phyloP scores from a whole-genome alignment of 441 rosid species.

The Rhodomyrtus psidioides region DNA sequence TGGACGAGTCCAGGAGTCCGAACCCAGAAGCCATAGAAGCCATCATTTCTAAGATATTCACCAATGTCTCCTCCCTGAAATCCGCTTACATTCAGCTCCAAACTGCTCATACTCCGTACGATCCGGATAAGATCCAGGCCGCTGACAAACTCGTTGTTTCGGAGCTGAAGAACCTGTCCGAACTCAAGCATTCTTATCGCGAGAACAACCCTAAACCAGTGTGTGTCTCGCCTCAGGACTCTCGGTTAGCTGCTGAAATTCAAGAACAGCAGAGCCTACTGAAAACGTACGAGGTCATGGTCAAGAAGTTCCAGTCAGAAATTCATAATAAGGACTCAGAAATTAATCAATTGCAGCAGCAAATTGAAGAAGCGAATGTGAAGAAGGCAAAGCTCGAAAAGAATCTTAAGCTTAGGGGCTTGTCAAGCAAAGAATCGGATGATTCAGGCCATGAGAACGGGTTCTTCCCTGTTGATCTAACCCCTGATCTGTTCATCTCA shows the following conservation, averaged over 20 bases:
- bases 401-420: constrained; percentile 87
- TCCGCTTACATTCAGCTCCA: constrained; percentile 93
- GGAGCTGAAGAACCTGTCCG: constrained; percentile 79
- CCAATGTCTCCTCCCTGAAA: constrained; percentile 81
- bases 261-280: constrained; percentile 94
- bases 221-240: constrained; percentile 79
- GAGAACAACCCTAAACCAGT: constrained; percentile 80
- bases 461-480: constrained; percentile 51
- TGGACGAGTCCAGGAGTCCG: constrained; percentile 81
- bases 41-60: constrained; percentile 66
- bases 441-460: constrained; percentile 43
- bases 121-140: constrained; percentile 88
- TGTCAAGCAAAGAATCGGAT: constrained; percentile 65
- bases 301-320: constrained; percentile 93
- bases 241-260: constrained; percentile 95
- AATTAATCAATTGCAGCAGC: constrained; percentile 66
- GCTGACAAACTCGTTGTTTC: constrained; percentile 82
- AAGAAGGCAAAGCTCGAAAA: constrained; percentile 76
- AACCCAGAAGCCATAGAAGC: constrained; percentile 85
- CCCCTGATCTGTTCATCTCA: constrained; percentile 56
- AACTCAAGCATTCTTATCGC: constrained; percentile 78
- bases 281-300: constrained; percentile 97
- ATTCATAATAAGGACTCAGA: constrained; percentile 94
- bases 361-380: constrained; percentile 80
- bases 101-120: constrained; percentile 92